Evolutionary conservation across 225 moss, liverwort and hornwort species (phyloP), one percentile per base, ranked within the genome.

Genomic region (Thuidium tamariscinum): DNA sequence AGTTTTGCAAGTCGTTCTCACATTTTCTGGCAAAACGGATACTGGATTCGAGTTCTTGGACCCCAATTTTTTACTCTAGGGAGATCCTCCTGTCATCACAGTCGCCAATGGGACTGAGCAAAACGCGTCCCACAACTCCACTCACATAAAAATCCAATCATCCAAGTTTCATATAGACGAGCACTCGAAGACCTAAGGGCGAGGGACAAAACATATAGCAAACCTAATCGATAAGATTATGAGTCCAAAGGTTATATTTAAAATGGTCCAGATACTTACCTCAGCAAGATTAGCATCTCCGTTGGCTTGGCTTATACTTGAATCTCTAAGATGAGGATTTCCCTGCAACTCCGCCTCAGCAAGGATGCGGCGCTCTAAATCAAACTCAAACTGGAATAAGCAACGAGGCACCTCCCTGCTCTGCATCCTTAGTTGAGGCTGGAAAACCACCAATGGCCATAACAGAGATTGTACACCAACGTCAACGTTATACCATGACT

Each of bases 301-400:
- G 66, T 95, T 97, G 62, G 94, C 89, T 85, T 94, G 92, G 61
- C 86, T 87, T 63, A 87, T 65, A 56, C 55, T 74, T 39, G 90
- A 74, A 51, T 79, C 86, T 81, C 90, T 81, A 62, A 83, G 86
- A 89, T 93, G 93, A 65, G 89, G 81, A 86, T 91, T 92, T 85
- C 93, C 91, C 85, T 92, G 93, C 69, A 90, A 92, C 74, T 95
- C 97, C 77, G 90, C 92, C 89, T 96, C 99, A 26, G 94, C 95
- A 88, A 99, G 80, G 65, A 99, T 97, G 90, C 97, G 93, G 79
- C 96, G 94, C 93, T 99, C 99, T 80, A 99, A 79, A 85, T 99
- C 99, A 87, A 97, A 99, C 80, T 99, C 96, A 84, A 99, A 95
- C 80, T 89, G 96, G 62, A 99, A 99, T 52, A 99, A 90, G 92